phyloP scores from a whole-genome alignment of 2,329 filamentous ascomycete species.

The Colletotrichum phormii region DNA sequence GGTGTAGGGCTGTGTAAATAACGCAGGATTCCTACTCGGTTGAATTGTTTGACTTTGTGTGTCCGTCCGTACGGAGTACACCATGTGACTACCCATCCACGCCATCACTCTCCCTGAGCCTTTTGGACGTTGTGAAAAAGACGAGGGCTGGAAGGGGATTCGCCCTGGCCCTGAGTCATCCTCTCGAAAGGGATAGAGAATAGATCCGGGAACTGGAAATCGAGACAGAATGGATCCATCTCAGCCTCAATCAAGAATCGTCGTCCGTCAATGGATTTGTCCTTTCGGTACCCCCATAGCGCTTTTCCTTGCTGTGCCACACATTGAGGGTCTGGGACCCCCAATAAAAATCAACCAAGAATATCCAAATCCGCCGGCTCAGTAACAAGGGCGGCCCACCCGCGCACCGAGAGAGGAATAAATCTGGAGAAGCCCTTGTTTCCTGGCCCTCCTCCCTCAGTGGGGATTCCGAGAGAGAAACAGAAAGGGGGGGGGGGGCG shows the following conservation, averaged over 20 bases:
- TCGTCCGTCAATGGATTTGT: background rate
- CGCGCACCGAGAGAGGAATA: constrained; percentile 14
- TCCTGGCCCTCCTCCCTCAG: background rate
- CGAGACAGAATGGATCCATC: constrained; percentile 20
- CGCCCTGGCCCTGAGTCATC: constrained; percentile 1
- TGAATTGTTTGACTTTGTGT: background rate
- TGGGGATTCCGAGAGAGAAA: background rate
- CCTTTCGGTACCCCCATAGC: constrained; percentile 14
- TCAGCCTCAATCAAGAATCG: constrained; percentile 19
- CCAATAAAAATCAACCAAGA: constrained; percentile 5
- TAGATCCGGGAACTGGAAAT: background rate
- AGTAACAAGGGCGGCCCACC: constrained; percentile 23
- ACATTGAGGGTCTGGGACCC: constrained; percentile 21
- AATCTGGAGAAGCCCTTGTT: constrained; percentile 15
- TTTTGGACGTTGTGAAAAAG: background rate
- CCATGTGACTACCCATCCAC: background rate
- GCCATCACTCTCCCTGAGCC: background rate
- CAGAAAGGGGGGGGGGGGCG: background rate
- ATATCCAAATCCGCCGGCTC: constrained; percentile 11
- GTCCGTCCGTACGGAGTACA: too few relatives aligned
- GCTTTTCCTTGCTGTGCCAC: constrained; percentile 24
- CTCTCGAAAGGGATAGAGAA: constrained; percentile 11
- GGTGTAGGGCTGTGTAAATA: background rate
- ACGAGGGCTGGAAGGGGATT: background rate
- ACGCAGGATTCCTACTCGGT: background rate